Percentiles rank a stretch among this genome's conserved stretches.
Conservation (phyloP, 2,329 filamentous ascomycete species). For the Pseudomassariella vexata region DNA sequence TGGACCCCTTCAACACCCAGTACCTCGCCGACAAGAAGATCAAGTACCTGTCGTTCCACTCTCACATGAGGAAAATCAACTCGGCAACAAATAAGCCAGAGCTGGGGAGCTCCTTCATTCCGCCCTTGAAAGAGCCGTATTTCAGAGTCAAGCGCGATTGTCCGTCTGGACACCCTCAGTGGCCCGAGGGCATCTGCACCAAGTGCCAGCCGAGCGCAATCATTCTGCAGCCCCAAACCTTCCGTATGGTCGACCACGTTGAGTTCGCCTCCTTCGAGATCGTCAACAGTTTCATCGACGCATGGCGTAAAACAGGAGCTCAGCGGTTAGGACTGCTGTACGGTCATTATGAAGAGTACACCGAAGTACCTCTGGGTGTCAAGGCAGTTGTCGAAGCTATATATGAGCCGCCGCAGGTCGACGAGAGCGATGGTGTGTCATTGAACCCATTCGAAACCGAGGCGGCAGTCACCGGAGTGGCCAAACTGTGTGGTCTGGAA, state of each 20-base stretch:
- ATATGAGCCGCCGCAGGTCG: conserved; percentile 88
- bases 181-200: conserved; percentile 95
- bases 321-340: conserved; percentile 90
- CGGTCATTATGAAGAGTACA: conserved; percentile 84
- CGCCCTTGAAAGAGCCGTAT: conserved; percentile 86
- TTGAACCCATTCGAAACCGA: conserved; percentile 82
- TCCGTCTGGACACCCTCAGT: conserved; percentile 85
- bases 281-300: conserved; percentile 84
- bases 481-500: conserved; percentile 76
- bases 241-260: conserved; percentile 96
- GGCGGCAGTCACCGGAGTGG: conserved; percentile 72
- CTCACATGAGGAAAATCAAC: conserved; percentile 91
- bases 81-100: conserved; percentile 95
- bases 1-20: conserved; percentile 86
- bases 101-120: conserved; percentile 89
- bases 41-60: conserved; percentile 96
- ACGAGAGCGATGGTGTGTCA: conserved; percentile 84
- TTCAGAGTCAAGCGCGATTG: conserved; percentile 86
- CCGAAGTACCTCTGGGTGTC: conserved; percentile 84
- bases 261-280: conserved; percentile 84
- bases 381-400: conserved; percentile 97
- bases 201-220: conserved; percentile 98
- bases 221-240: conserved; percentile 86
- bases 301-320: conserved; percentile 79
- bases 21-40: conserved; percentile 96